Conservation (phyloP, 164 flowering plant species). For the Amborella trichopoda region DNA sequence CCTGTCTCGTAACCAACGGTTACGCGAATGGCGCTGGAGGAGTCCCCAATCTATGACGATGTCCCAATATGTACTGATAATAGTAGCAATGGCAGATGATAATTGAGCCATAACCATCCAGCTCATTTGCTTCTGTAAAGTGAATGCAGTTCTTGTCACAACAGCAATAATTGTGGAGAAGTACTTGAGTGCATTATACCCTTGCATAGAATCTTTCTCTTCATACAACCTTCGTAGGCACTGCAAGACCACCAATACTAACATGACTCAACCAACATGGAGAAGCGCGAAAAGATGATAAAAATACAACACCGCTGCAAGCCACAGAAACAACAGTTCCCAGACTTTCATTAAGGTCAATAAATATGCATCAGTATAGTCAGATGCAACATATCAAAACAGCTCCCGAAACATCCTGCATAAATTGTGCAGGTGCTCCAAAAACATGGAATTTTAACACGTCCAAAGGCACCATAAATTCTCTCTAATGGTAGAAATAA, state of each 20-base stretch:
- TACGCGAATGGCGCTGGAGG: slow-evolving; percentile 40
- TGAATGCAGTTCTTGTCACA: slow-evolving; percentile 40
- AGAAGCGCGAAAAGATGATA: too few species aligned
- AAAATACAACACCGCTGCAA: too few species aligned
- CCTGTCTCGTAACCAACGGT: slow-evolving; percentile 50
- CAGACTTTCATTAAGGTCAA: too few species aligned
- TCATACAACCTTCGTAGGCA: slow-evolving; percentile 59
- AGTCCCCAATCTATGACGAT: slow-evolving; percentile 72
- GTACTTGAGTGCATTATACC: slow-evolving; percentile 52
- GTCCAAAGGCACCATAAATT: too few species aligned
- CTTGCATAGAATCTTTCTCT: slow-evolving; percentile 51
- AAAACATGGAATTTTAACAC: too few species aligned
- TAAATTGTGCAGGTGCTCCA: too few species aligned
- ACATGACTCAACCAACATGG: too few species aligned
- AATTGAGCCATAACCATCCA: slow-evolving; percentile 47
- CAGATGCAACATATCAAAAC: too few species aligned
- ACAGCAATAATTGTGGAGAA: slow-evolving; percentile 57
- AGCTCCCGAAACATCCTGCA: too few species aligned
- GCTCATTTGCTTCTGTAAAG: slow-evolving; percentile 14
- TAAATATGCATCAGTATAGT: too few species aligned
- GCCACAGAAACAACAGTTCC: too few species aligned
- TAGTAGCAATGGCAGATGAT: slow-evolving; percentile 39
- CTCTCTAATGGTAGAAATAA: too few species aligned
- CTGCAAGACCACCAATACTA: slow-evolving; percentile 20
- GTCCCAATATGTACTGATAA: slow-evolving; percentile 64